phyloP scores from a whole-genome alignment of 2,329 filamentous ascomycete species.

The Beauveria medogensis region DNA sequence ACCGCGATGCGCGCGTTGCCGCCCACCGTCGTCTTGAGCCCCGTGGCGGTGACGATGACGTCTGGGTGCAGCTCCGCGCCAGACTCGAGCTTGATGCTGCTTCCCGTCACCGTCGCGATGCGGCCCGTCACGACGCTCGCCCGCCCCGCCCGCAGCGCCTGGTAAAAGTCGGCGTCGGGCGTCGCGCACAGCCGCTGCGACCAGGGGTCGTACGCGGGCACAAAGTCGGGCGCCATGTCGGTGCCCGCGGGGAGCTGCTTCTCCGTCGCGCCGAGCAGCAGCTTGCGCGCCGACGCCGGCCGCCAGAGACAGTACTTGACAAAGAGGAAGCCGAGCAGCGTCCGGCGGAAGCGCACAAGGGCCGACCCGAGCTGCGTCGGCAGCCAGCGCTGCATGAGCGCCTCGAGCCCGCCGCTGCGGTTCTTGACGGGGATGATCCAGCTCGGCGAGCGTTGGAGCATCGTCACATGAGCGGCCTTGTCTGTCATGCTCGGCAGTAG shows the following conservation, averaged over 20 bases:
- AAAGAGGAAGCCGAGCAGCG: constrained; percentile 37
- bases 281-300: not conserved
- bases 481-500: constrained; percentile 54
- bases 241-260: constrained; percentile 39
- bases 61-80: constrained; percentile 45
- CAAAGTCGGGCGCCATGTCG: constrained; percentile 46
- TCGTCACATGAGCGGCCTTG: constrained; percentile 52
- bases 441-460: constrained; percentile 60
- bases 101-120: constrained; percentile 37
- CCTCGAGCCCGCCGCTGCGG: constrained; percentile 26
- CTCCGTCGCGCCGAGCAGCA: constrained; percentile 22
- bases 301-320: constrained; percentile 1
- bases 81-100: constrained; percentile 34
- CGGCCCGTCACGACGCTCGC: constrained; percentile 34
- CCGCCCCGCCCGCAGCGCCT: constrained; percentile 29
- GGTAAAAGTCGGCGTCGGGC: constrained; percentile 38
- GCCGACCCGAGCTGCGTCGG: constrained; percentile 34
- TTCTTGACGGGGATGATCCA: constrained; percentile 41
- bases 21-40: constrained; percentile 47
- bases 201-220: constrained; percentile 50
- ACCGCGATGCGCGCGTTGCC: constrained; percentile 43
- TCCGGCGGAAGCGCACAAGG: constrained; percentile 41
- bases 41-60: constrained; percentile 58
- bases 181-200: constrained; percentile 60
- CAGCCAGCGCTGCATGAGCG: constrained; percentile 29